Evolutionary conservation across 176 grass and related monocot species (phyloP), one percentile per base, ranked within the genome.

Genomic region (Lolium multiflorum): DNA sequence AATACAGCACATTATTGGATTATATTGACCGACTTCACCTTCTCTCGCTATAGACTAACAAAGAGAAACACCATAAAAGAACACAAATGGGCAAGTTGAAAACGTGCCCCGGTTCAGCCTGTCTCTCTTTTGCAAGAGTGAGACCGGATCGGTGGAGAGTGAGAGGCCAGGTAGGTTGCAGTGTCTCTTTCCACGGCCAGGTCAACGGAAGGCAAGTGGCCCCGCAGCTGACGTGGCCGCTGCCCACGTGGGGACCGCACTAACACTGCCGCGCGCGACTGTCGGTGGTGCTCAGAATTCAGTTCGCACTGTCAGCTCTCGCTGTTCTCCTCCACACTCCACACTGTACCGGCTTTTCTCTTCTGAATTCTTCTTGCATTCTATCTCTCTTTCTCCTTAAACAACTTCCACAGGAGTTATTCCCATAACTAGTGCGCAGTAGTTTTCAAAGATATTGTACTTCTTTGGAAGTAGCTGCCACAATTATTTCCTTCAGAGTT

Each of bases 261-360:
- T 41, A 46, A 74, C 71, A 74, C 22, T 9, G 21, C 71, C 13
- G 43, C 7, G 7, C 41, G 41, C 41, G 69, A 75, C 72, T 28
- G 72, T 75, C 72, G 72, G 72, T 75, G 72, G 72, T 51, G 47
- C 72, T 74, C 1, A 21, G 13, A 51, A 49, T 15, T 50, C 46
- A 17, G 66, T 46, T 15, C 71, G 3, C 71, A 4, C 67, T 41
- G 13, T 15, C 39, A 16, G 35, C 3, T 18, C 59, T 22, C 1
- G 14, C 15, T 48, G 24, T 26, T 12, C 24, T 64, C 59, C 21
- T 20, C 21, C 22, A 15, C 24, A 63, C 61, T 64, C 61, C 61
- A 66, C n/a, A 31, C n/a, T 31, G 25, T 13, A 15, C 25, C 24
- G 25, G 13, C 62, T 35, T 65, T 16, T 65, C 62, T 65, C 15